These are phyloP conservation scores for Cutaneotrichosporon sp. DNA, from an alignment of 1,284 basidiomycete species.

Conservation along the genomic window DNA sequence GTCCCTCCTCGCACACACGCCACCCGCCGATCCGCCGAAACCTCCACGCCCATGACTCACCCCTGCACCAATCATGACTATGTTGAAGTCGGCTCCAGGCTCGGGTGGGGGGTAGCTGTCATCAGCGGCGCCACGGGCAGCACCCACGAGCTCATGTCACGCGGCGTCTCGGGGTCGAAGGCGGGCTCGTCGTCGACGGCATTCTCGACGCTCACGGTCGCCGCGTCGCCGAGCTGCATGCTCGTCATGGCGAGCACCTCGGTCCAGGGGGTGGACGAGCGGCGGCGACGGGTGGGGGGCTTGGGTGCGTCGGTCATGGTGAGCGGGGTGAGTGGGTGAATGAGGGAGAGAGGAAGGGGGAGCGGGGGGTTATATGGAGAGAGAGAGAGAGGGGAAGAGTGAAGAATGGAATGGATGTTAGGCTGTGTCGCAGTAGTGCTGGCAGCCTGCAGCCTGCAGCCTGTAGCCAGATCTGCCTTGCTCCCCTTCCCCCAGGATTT, in stretches of 20 bases:
- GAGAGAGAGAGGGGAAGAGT: too few relatives aligned
- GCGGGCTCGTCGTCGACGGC: slow-evolving; percentile 12
- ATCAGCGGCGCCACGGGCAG: neutral
- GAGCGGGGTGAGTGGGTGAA: neutral
- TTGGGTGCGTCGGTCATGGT: neutral
- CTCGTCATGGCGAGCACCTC: slow-evolving; percentile 19
- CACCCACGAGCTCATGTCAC: slow-evolving; percentile 14
- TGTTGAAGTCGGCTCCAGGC: slow-evolving; percentile 71
- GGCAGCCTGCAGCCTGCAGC: too few relatives aligned
- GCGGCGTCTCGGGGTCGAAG: slow-evolving; percentile 19
- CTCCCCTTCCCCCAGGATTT: too few relatives aligned
- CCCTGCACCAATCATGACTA: slow-evolving; percentile 88
- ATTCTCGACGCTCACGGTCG: slow-evolving; percentile 6
- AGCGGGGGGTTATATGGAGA: too few relatives aligned
- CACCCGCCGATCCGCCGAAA: too few relatives aligned
- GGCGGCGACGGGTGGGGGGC: neutral
- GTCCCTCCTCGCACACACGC: too few relatives aligned
- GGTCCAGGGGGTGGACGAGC: slow-evolving; percentile 16
- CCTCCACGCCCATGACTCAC: slow-evolving; percentile 36
- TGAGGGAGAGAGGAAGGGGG: too few relatives aligned
- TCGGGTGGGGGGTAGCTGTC: slow-evolving; percentile 27
- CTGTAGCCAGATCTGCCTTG: too few relatives aligned
- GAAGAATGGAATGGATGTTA: too few relatives aligned
- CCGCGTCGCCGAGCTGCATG: neutral
- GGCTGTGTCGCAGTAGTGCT: too few relatives aligned